Evolutionary conservation across 2,329 filamentous ascomycete genomes (phyloP), one percentile per base, ranked within the genome.

Genomic region (Ceratocystis smalleyi): DNA sequence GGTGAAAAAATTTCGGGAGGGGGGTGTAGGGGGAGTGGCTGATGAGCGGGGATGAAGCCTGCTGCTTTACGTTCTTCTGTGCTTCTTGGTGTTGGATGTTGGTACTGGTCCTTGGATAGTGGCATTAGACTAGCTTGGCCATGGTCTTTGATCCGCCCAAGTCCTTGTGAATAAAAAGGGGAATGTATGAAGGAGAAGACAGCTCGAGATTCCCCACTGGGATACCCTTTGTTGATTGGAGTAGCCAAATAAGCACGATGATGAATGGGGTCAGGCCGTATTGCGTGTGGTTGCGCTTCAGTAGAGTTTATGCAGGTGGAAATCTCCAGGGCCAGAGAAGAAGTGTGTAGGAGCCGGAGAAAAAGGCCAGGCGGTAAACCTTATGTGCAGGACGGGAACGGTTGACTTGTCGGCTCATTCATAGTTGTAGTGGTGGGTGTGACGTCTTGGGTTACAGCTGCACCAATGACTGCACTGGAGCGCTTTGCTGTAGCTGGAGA

Each of bases 31-130:
- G 54, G 54, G 35, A 3, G 54, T 57, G 24, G 54, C 54, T 57
- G 54, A 57, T 57, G 54, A 57, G 6, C 54, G 54, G 54, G 54
- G 54, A 57, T 57, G 54, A 57, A 57, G 54, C 54, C 54, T 57
- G 54, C 17, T 57, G 27, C 30, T 57, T 57, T 57, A 24, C 54
- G 24, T 57, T 57, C 54, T 57, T 27, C 15, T 57, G 6, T 57
- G 54, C 27, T 57, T 57, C 30, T 57, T 17, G 54, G 54, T 57
- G 54, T 57, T 57, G 54, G 54, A 30, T 57, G 27, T 35, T 57
- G 54, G 24, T 57, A 32, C 54, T 51, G 30, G 54, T 57, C 54
- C 51, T 55, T 55, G 51, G 27, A 55, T 55, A 32, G 51, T 55
- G 51, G 27, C 51, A 57, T 57, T 57, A 57, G n/a, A 27, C 30